Conservation (phyloP, 805 yeast genomes). For the Candida ulmi region DNA sequence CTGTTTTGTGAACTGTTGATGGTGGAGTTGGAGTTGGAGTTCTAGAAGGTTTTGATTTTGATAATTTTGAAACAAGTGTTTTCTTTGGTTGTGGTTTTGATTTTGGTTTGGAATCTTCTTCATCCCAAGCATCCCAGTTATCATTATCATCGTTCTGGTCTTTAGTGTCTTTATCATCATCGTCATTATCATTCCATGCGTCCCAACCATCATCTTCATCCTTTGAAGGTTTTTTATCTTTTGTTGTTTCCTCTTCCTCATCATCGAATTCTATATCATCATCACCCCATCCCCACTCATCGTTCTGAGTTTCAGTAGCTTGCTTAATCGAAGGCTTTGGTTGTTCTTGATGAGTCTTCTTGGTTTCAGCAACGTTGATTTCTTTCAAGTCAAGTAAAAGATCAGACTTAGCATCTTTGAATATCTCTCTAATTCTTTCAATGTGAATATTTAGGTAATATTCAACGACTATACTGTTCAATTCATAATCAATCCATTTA, state of each 20-base stretch:
- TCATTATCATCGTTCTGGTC: not conserved
- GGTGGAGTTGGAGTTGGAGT: constrained; percentile 4
- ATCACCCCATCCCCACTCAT: constrained; percentile 15
- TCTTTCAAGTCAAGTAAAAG: not conserved
- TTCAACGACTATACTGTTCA: constrained; percentile 16
- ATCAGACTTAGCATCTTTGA: not conserved
- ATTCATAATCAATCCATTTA: constrained; percentile 19
- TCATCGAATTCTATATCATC: constrained; percentile 12
- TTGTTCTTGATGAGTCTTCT: not conserved
- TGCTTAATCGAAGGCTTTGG: not conserved
- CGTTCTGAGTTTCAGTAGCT: not conserved
- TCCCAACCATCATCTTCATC: constrained; percentile 18
- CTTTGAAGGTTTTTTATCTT: not conserved
- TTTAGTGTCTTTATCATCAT: constrained; percentile 1
- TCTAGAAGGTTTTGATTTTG: constrained; percentile 9
- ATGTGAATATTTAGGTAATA: constrained; percentile 17
- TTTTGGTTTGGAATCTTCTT: not conserved
- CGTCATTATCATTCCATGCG: constrained; percentile 19
- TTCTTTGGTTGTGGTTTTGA: constrained; percentile 4
- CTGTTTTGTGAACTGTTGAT: not conserved
- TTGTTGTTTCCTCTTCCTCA: constrained; percentile 4
- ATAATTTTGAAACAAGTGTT: constrained; percentile 16
- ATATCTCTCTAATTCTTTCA: constrained; percentile 10
- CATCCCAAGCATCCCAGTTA: not conserved
- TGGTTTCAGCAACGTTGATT: not conserved